Evolutionary conservation across 2,329 filamentous ascomycete genomes (phyloP), one percentile per base, ranked within the genome.

Genomic region (Colletotrichum simmondsii): DNA sequence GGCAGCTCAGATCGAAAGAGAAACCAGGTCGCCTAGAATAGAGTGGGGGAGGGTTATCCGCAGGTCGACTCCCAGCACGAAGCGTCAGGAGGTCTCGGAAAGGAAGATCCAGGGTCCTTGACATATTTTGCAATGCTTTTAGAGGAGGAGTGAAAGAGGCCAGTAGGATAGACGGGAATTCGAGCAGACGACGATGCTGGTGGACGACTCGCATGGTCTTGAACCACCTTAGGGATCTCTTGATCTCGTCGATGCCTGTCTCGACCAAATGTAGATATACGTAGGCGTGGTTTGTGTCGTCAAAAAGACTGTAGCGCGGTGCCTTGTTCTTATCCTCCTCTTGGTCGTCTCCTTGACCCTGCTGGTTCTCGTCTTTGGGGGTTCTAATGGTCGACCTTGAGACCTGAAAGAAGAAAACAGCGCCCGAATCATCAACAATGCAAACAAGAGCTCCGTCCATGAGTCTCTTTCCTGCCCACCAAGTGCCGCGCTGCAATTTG

Each of bases 121-220:
- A 85, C 82, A 92, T 89, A 1, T 79, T 77, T 76, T 93, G 89
- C 3, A 93, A 80, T 0, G 87, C 87, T 56, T 83, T 79, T 0
- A 93, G 82, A 0, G 88, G 91, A 30, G 89, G 88, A 30, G 85
- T 80, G 75, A 93, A 92, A 0, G 90, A 85, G 0, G 87, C 85
- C 2, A 92, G 81, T 2, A 93, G 79, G 4, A 92, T 81, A 0
- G 88, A 88, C 0, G 90, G 91, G 68, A 93, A 92, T 74, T 93
- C 91, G 1, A 92, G 84, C 1, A 93, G 82, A 19, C 76, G 79
- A 49, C 77, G 75, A 26, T 71, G 65, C 16, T 75, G 65, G 3
- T 37, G 49, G 0, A 56, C 14, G 0, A 42, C 7, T 16, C 72
- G 77, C 37, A 75, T 70, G 10, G 71, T 65, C 16, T 74, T 76